Base-by-base conservation (phyloP, 169 alveolate species). In the Plasmodium relictum region DNA sequence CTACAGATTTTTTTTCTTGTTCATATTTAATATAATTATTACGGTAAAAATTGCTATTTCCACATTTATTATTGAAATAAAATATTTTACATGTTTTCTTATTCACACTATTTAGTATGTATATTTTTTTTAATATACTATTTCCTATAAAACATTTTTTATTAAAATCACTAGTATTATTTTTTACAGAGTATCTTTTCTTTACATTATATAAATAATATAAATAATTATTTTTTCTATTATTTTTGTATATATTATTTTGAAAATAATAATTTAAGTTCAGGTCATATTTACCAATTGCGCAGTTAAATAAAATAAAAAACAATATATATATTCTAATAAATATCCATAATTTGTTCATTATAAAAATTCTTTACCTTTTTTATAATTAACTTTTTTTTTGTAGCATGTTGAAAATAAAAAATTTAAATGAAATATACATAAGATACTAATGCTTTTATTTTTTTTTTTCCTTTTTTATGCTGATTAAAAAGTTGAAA, bases 291-390 rank as follows among this genome's bases (percentile, higher is more conserved):
- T 80, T 56, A 3, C 68, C 73, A 66, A 26, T 80, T 20, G 66
- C 58, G 54, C 61, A 52, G 39, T 80, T 80, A 26, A 80, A 52
- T 37, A 72, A 39, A n/a, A 52, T 18, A 14, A 56, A 8, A 3
- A 24, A 5, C 12, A n/a, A 5, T 18, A n/a, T 48, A 48, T 48
- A 71, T 9, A 74, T 18, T 44, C 54, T 59, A 26, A 42, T 37
- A 59, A 74, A 63, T 59, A 74, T 45, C 44, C 52, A 74, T 58
- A 74, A 39, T 59, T 7, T 74, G 68, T 41, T 74, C 88, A 74
- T 65, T 65, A 65, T 65, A n/a, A 9, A 31, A 12, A 31, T 31
- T 2, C 39, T 31, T 31, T 31, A 31, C 1, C 3, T 31, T 31
- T 31, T 31, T 31, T 31, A 31, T 31, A 31, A 31, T 31, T 31